Percentiles rank a stretch among this genome's conserved stretches.
Evolutionary conservation across 192 early-diverging fungal species (phyloP).

Genomic region (Coemansia sp.): DNA sequence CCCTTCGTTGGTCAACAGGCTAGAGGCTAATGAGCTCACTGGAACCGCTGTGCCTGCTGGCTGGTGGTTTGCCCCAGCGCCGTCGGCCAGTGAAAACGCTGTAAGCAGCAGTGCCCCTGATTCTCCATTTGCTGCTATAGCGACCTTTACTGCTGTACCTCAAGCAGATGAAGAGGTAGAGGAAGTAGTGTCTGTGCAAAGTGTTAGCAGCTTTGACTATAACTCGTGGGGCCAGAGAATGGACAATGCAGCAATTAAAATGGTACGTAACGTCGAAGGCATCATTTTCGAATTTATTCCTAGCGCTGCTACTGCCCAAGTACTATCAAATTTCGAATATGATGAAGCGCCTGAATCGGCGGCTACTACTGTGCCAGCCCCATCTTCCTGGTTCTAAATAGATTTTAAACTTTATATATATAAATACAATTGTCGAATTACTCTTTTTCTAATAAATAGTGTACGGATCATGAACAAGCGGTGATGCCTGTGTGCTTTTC

Average conservation of each 20-base stretch:
- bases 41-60: background rate
- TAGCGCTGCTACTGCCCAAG: background rate
- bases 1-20: slow-evolving; percentile 16
- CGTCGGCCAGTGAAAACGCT: background rate
- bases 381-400: background rate
- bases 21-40: background rate
- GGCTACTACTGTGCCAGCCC: slow-evolving; percentile 1
- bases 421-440: background rate
- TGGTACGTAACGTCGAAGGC: slow-evolving; percentile 39
- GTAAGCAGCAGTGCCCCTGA: background rate
- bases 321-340: slow-evolving; percentile 3
- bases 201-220: slow-evolving; percentile 29
- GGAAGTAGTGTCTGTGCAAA: background rate
- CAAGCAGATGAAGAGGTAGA: slow-evolving; percentile 7
- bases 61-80: slow-evolving; percentile 5
- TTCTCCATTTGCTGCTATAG: background rate
- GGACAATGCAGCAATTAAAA: slow-evolving; percentile 35
- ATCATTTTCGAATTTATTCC: slow-evolving; percentile 32
- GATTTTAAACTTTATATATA: background rate
- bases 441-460: background rate
- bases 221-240: slow-evolving; percentile 44
- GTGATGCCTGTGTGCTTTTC: background rate
- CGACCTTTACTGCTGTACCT: background rate
- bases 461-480: background rate
- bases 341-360: slow-evolving; percentile 4